Conservation (phyloP, 1,284 basidiomycete species). For the Moesziomyces sp. region DNA sequence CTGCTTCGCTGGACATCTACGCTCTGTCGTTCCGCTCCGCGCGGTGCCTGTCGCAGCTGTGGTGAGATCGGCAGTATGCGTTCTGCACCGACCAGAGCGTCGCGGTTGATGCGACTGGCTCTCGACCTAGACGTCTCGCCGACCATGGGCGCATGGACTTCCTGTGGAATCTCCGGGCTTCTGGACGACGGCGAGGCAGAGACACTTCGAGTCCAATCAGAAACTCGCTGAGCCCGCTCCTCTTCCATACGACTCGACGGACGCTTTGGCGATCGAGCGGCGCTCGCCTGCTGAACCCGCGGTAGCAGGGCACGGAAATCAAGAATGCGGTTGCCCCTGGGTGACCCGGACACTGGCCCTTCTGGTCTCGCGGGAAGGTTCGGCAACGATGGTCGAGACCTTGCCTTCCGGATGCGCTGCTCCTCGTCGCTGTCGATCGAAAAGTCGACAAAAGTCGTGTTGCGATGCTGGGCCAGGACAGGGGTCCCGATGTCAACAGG, state of each 20-base stretch:
- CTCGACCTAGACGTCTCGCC: conserved; percentile 16
- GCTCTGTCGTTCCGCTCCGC: neutral
- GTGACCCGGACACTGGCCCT: neutral
- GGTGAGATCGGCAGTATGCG: conserved; percentile 6
- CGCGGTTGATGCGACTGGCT: conserved; percentile 23
- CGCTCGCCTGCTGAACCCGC: neutral
- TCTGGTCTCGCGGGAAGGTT: conserved; percentile 5
- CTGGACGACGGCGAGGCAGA: conserved; percentile 15
- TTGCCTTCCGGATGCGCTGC: conserved; percentile 19
- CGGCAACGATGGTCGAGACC: conserved; percentile 29
- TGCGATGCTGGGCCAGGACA: conserved; percentile 31
- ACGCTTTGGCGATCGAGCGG: neutral
- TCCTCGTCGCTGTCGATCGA: conserved; percentile 50
- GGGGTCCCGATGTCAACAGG: conserved; percentile 28
- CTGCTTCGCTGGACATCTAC: neutral
- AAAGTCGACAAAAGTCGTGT: conserved; percentile 41
- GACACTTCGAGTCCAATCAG: conserved; percentile 29
- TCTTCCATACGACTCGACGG: neutral
- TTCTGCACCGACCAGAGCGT: conserved; percentile 1
- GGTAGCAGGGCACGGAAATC: conserved; percentile 22
- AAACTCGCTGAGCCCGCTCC: conserved; percentile 8
- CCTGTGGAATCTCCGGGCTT: conserved; percentile 1
- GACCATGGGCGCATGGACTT: conserved; percentile 1
- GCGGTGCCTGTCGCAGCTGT: neutral
- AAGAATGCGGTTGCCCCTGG: conserved; percentile 7